Evolutionary conservation across 2,329 filamentous ascomycete genomes (phyloP).

Genomic region (Ophiocordyceps camponoti-saundersi): DNA sequence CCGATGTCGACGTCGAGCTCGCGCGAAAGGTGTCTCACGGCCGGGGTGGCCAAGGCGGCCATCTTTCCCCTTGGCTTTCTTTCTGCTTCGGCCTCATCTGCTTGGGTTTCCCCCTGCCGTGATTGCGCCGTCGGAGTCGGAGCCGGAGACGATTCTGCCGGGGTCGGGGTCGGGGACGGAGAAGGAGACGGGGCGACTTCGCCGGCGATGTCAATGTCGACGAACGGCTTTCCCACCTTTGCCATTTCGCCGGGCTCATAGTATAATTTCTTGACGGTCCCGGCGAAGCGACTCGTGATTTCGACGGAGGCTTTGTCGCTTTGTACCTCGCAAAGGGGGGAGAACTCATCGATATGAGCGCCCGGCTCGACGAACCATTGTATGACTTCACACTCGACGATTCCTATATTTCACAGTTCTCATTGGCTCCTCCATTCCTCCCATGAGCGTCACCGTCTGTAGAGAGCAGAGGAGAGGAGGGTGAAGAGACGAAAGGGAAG

Average conservation of each 20-base stretch:
- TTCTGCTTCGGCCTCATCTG: background rate
- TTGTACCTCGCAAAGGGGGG: slow-evolving; percentile 93
- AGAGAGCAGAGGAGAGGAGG: too few species aligned
- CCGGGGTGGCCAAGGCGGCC: slow-evolving; percentile 71
- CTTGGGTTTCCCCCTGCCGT: background rate
- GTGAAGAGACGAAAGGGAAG: background rate
- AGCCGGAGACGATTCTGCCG: slow-evolving; percentile 3
- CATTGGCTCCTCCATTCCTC: too few species aligned
- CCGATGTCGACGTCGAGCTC: slow-evolving; percentile 62
- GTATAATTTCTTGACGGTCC: slow-evolving; percentile 88
- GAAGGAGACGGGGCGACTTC: slow-evolving; percentile 32
- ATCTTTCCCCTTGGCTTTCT: slow-evolving; percentile 38
- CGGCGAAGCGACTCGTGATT: slow-evolving; percentile 91
- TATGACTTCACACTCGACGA: slow-evolving; percentile 96
- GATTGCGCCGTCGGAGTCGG: background rate
- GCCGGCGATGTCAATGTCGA: slow-evolving; percentile 86
- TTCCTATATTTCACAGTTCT: slow-evolving; percentile 37
- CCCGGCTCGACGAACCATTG: slow-evolving; percentile 99
- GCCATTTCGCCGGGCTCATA: slow-evolving; percentile 95
- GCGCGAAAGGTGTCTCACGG: slow-evolving; percentile 76
- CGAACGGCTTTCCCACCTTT: slow-evolving; percentile 81
- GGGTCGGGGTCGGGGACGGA: slow-evolving; percentile 10
- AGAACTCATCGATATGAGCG: slow-evolving; percentile 92
- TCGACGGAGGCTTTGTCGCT: slow-evolving; percentile 85
- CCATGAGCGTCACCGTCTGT: too few species aligned